Percentiles rank a stretch among this genome's conserved stretches.
Conservation (phyloP, 2,329 filamentous ascomycete species). For the Penicillium carneum region DNA sequence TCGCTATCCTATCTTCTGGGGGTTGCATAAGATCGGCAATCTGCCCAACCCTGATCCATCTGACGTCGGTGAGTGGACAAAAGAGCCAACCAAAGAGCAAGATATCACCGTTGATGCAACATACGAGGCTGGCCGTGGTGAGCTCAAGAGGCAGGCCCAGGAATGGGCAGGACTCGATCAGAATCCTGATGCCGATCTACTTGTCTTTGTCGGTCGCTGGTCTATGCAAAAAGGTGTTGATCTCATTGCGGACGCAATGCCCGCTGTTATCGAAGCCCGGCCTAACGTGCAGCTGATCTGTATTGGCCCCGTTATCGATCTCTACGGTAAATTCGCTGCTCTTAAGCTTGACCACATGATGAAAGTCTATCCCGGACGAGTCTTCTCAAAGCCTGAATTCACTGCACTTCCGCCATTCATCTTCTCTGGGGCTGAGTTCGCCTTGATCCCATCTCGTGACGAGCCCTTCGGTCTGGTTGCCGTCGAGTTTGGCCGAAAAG, state of each 20-base stretch:
- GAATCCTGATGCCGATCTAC: constrained; percentile 68
- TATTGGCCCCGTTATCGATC: constrained; percentile 71
- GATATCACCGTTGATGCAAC: constrained; percentile 62
- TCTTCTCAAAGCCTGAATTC: constrained; percentile 72
- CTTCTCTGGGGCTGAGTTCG: constrained; percentile 72
- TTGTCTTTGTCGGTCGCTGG: constrained; percentile 74
- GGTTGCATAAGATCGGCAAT: constrained; percentile 67
- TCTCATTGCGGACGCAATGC: constrained; percentile 72
- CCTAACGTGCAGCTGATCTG: constrained; percentile 68
- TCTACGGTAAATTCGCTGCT: constrained; percentile 72
- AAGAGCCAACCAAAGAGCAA: constrained; percentile 58
- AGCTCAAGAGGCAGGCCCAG: constrained; percentile 67
- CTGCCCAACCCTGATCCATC: constrained; percentile 72
- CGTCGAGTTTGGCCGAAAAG: constrained; percentile 73
- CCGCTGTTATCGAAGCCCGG: constrained; percentile 67
- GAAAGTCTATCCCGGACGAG: constrained; percentile 69
- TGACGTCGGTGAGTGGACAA: constrained; percentile 68
- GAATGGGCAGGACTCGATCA: constrained; percentile 71
- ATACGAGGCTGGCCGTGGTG: constrained; percentile 62
- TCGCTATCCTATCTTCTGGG: constrained; percentile 74
- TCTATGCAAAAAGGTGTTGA: constrained; percentile 73
- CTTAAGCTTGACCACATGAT: constrained; percentile 70
- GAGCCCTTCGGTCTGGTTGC: constrained; percentile 74
- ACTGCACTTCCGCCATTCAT: constrained; percentile 71
- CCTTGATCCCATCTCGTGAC: constrained; percentile 71